These are phyloP conservation scores for Lactifluus echinatus DNA, from an alignment of 768 basidiomycete genomes.

Conservation along the genomic window DNA sequence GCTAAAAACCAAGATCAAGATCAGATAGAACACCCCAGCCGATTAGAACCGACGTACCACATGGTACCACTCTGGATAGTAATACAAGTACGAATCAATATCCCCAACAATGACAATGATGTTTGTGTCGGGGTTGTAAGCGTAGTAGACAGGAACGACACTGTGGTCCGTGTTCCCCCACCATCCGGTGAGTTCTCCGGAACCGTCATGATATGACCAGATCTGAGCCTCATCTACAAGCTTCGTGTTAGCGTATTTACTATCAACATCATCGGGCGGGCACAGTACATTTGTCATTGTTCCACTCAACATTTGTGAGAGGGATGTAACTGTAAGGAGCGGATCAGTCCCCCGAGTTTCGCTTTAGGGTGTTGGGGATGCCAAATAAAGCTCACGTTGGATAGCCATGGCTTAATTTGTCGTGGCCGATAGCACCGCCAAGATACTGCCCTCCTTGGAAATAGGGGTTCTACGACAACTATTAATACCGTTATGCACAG, in stretches of 20 bases:
- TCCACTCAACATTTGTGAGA: not conserved
- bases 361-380: not conserved
- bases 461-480: not conserved
- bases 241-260: not conserved
- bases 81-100: not conserved
- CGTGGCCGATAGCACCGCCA: not conserved
- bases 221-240: not conserved
- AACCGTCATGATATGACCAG: not conserved
- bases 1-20: not conserved
- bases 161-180: not conserved
- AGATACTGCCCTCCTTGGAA: not conserved
- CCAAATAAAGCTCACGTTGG: not conserved
- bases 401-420: not conserved
- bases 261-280: not conserved
- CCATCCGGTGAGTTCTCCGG: not conserved
- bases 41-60: not conserved
- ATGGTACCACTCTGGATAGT: not conserved
- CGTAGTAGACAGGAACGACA: not conserved
- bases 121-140: not conserved
- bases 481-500: not conserved
- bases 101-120: not conserved
- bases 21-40: not conserved
- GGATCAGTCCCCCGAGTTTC: too few species aligned
- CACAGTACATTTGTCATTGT: not conserved
- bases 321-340: not conserved